phyloP scores from a whole-genome alignment of 371 early-diverging fungal species.

The Mycotypha africana region DNA sequence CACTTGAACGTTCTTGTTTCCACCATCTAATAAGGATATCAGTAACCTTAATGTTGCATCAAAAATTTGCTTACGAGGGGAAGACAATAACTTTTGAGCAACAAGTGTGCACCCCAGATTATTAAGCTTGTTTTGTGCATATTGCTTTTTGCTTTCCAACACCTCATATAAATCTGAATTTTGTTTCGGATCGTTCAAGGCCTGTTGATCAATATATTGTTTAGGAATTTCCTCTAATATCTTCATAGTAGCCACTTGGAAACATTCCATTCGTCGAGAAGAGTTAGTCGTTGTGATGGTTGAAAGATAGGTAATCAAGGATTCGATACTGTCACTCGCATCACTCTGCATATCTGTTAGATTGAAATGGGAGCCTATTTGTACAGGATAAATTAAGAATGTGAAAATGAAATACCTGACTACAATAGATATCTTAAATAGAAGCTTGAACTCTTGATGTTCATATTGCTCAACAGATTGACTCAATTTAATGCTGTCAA shows the following conservation, averaged over 20 bases:
- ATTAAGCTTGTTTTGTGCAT: slow-evolving; percentile 42
- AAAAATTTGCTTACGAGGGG: slow-evolving; percentile 30
- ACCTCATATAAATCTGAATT: slow-evolving; percentile 20
- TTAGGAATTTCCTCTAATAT: slow-evolving; percentile 23
- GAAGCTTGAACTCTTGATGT: slow-evolving; percentile 23
- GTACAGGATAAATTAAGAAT: background rate
- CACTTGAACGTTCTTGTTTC: slow-evolving; percentile 46
- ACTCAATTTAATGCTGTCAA: slow-evolving; percentile 16
- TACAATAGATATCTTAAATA: slow-evolving; percentile 14
- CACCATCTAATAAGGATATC: slow-evolving; percentile 52
- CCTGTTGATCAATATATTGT: slow-evolving; percentile 19
- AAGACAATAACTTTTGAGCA: slow-evolving; percentile 46
- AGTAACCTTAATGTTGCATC: slow-evolving; percentile 36
- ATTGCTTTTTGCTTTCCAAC: slow-evolving; percentile 26
- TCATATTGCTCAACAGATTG: slow-evolving; percentile 18
- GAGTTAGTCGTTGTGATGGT: slow-evolving; percentile 21
- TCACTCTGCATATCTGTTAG: slow-evolving; percentile 11
- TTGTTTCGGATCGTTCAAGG: slow-evolving; percentile 1
- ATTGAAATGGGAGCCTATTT: slow-evolving; percentile 26
- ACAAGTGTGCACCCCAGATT: slow-evolving; percentile 49
- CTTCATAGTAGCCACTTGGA: slow-evolving; percentile 29
- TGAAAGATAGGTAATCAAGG: slow-evolving; percentile 28
- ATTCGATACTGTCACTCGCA: slow-evolving; percentile 9
- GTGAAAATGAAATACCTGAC: background rate
- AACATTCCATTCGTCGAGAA: slow-evolving; percentile 12